phyloP scores from a whole-genome alignment of 768 basidiomycete species.

The Rhizopogon rudus region DNA sequence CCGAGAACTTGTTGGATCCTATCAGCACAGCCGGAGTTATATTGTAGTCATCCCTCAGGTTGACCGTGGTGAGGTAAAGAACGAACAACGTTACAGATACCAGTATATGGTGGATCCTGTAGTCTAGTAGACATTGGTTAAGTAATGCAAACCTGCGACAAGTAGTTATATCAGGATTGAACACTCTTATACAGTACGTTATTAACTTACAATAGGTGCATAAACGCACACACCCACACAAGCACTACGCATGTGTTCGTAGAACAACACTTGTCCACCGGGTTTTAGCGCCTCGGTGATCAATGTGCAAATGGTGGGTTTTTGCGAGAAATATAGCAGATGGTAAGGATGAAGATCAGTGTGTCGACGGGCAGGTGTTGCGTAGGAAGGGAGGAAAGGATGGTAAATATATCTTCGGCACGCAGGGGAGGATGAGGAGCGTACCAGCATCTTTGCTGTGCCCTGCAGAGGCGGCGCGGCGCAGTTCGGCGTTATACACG shows the following conservation, averaged over 20 bases:
- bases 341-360: slow-evolving; percentile 56
- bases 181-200: too few species aligned
- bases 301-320: slow-evolving; percentile 41
- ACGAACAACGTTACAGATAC: too few species aligned
- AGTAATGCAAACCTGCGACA: too few species aligned
- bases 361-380: slow-evolving; percentile 45
- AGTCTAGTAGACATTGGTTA: too few species aligned
- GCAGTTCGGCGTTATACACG: slow-evolving; percentile 44
- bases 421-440: slow-evolving; percentile 58
- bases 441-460: slow-evolving; percentile 48
- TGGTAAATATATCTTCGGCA: slow-evolving; percentile 50
- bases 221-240: too few species aligned
- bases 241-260: slow-evolving; percentile 63
- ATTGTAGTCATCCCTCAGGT: too few species aligned
- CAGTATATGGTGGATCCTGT: too few species aligned
- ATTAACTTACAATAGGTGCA: too few species aligned
- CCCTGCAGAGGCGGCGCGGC: slow-evolving; percentile 45
- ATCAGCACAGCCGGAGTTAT: too few species aligned
- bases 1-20: too few species aligned
- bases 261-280: slow-evolving; percentile 60
- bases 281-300: slow-evolving; percentile 51
- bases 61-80: too few species aligned
- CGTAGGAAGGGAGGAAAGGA: slow-evolving; percentile 36
- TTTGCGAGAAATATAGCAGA: slow-evolving; percentile 59
- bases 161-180: too few species aligned